A percentile compares a stretch with the other conserved stretches of the same genome.
These are phyloP conservation scores for Suillus variegatus DNA, from an alignment of 768 basidiomycete genomes.

Conservation along the genomic window DNA sequence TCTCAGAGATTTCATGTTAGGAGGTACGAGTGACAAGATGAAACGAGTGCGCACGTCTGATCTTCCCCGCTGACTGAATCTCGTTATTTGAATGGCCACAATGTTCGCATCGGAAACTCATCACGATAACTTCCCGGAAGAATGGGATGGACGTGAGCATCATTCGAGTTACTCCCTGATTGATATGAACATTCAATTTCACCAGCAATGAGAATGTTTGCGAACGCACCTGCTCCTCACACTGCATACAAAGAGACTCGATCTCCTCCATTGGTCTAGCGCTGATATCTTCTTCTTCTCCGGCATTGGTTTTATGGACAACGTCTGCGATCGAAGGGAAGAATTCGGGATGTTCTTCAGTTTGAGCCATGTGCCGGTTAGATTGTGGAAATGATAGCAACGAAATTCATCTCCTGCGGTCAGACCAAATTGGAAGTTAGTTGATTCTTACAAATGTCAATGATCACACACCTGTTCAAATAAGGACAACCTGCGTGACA, in stretches of 20 bases:
- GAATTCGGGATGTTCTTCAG: conserved; percentile 31
- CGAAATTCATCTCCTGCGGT: too few relatives aligned
- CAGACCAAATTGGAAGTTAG: too few relatives aligned
- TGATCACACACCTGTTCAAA: too few relatives aligned
- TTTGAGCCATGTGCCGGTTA: conserved; percentile 21
- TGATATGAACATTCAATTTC: background rate
- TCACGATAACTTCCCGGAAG: conserved; percentile 92
- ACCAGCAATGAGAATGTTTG: conserved; percentile 1
- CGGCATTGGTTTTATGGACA: conserved; percentile 47
- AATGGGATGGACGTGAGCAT: conserved; percentile 93
- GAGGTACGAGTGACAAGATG: background rate
- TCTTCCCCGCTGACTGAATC: conserved; percentile 85
- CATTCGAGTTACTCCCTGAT: conserved; percentile 83
- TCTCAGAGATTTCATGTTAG: conserved; percentile 1
- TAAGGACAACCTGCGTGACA: too few relatives aligned
- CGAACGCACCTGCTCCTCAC: conserved; percentile 76
- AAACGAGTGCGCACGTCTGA: conserved; percentile 63
- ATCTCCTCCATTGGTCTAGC: conserved; percentile 72
- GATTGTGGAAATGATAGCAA: background rate
- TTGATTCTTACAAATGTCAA: too few relatives aligned
- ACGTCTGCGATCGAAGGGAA: conserved; percentile 35
- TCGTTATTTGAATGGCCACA: conserved; percentile 92
- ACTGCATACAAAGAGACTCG: conserved; percentile 93
- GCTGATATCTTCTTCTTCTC: conserved; percentile 38
- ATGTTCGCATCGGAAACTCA: conserved; percentile 95